Evolutionary conservation across 257 asterid genomes (phyloP).

Genomic region (Parsonsia alboflavescens): DNA sequence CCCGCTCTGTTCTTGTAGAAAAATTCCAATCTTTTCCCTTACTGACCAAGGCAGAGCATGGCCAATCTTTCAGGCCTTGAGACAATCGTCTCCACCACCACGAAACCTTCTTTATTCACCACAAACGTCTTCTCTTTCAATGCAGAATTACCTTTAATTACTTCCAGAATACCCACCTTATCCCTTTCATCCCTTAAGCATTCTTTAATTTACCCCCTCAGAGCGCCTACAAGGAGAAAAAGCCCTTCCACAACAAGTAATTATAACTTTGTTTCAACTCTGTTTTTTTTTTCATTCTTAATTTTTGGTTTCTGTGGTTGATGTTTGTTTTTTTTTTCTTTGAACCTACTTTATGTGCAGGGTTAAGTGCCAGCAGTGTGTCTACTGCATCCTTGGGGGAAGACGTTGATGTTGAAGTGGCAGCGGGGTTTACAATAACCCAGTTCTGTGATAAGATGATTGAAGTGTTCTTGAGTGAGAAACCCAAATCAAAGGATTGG

Average conservation of each 20-base stretch:
- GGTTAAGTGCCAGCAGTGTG: slow-evolving; percentile 24
- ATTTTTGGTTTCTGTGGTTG: background rate
- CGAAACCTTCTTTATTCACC: slow-evolving; percentile 35
- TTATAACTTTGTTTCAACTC: background rate
- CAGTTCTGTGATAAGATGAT: slow-evolving; percentile 82
- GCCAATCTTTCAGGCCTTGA: slow-evolving; percentile 16
- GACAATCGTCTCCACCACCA: slow-evolving; percentile 19
- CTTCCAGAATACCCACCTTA: slow-evolving; percentile 26
- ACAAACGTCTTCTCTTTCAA: slow-evolving; percentile 32
- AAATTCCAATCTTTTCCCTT: background rate
- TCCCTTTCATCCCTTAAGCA: slow-evolving; percentile 10
- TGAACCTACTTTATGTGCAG: slow-evolving; percentile 21
- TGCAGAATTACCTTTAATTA: slow-evolving; percentile 29
- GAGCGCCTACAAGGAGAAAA: slow-evolving; percentile 24
- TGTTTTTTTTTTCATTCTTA: background rate
- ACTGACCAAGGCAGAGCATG: slow-evolving; percentile 13
- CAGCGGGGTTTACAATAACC: slow-evolving; percentile 74
- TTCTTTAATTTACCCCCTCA: slow-evolving; percentile 20
- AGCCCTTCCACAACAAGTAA: slow-evolving; percentile 21
- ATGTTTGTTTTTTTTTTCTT: background rate
- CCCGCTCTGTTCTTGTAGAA: background rate
- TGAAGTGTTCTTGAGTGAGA: slow-evolving; percentile 74
- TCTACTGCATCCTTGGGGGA: slow-evolving; percentile 33
- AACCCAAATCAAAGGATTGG: slow-evolving; percentile 84
- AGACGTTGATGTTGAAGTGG: slow-evolving; percentile 56